Conservation (phyloP, 805 yeast species). For the Jamesozyma jinghongensis region DNA sequence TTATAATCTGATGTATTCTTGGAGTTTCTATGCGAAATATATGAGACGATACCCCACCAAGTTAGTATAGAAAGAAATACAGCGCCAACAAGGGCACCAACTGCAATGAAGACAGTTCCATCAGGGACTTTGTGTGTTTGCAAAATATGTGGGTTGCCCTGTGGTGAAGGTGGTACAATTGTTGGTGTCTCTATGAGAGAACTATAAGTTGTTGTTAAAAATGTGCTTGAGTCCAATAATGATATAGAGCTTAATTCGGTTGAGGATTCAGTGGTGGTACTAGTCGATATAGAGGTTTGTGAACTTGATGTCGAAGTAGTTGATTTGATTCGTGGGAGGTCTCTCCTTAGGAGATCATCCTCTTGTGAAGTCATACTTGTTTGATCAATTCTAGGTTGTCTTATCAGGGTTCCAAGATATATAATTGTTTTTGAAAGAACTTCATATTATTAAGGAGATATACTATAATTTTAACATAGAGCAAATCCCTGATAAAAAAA, state of each 20-base stretch:
- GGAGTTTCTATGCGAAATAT: conserved; percentile 44
- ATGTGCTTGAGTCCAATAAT: conserved; percentile 5
- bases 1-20: conserved; percentile 23
- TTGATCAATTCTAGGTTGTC: too few relatives aligned
- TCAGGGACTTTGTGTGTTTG: conserved; percentile 41
- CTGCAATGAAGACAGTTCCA: conserved; percentile 78
- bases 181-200: conserved; percentile 29
- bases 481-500: too few relatives aligned
- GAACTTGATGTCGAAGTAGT: not conserved
- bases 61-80: conserved; percentile 41
- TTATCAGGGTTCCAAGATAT: too few relatives aligned
- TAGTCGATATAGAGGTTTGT: not conserved
- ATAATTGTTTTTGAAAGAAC: too few relatives aligned
- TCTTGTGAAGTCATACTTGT: too few relatives aligned
- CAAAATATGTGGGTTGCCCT: conserved; percentile 56
- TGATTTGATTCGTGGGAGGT: not conserved
- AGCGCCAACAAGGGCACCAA: conserved; percentile 61
- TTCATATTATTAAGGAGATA: too few relatives aligned
- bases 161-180: conserved; percentile 44
- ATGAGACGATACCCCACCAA: conserved; percentile 44
- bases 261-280: too few relatives aligned
- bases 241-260: too few relatives aligned
- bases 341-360: too few relatives aligned
- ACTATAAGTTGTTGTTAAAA: conserved; percentile 6
- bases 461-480: too few relatives aligned